Percentiles rank a stretch among this genome's conserved stretches.
These are phyloP conservation scores for Pleurotus eryngii DNA, from an alignment of 768 basidiomycete genomes.

Conservation along the genomic window DNA sequence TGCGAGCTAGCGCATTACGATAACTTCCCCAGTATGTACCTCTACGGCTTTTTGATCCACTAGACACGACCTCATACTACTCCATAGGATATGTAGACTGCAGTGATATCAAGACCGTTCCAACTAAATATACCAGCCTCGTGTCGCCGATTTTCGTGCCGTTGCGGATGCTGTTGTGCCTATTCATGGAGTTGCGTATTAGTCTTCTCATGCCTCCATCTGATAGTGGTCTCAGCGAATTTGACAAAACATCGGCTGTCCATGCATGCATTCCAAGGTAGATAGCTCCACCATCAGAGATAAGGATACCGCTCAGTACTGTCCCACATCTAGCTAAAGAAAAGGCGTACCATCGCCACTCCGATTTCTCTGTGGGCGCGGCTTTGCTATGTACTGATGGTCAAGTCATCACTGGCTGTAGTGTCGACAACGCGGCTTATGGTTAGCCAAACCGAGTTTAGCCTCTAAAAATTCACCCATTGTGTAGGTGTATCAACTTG, in stretches of 20 bases:
- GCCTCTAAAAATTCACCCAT: background rate
- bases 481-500: background rate
- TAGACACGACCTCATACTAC: background rate
- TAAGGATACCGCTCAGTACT: background rate
- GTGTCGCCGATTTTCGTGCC: no score
- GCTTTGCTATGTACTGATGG: slow-evolving; percentile 1
- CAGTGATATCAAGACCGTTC: no score
- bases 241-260: background rate
- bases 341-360: background rate
- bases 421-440: background rate
- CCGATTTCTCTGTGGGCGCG: background rate
- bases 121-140: no score
- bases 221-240: background rate
- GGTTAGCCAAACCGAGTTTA: background rate
- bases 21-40: slow-evolving; percentile 15
- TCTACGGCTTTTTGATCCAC: background rate
- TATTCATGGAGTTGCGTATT: background rate
- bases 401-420: background rate
- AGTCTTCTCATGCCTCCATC: background rate
- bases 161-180: background rate
- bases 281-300: no score
- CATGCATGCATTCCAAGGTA: background rate
- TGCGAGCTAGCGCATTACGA: slow-evolving; percentile 34
- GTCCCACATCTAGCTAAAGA: background rate
- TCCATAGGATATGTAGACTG: no score